These are phyloP conservation scores for Leptosphaerulina australis DNA, from an alignment of 2,329 filamentous ascomycete species.

Conservation along the genomic window DNA sequence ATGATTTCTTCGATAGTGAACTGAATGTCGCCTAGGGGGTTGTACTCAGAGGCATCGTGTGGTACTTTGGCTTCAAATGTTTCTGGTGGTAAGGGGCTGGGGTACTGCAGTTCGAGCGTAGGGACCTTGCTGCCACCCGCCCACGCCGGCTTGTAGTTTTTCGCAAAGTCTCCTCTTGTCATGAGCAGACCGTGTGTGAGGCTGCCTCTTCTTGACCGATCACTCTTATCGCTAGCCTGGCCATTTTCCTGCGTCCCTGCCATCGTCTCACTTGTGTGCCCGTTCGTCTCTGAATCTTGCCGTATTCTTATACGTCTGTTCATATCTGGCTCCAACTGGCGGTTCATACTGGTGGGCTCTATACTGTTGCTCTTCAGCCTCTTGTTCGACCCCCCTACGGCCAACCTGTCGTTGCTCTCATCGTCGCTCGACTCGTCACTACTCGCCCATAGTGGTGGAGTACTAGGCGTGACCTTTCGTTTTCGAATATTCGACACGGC, in stretches of 20 bases:
- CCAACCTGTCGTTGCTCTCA: slow-evolving; percentile 36
- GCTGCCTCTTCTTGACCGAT: slow-evolving; percentile 16
- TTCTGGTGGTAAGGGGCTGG: slow-evolving; percentile 72
- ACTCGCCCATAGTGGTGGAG: slow-evolving; percentile 44
- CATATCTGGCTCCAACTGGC: slow-evolving; percentile 46
- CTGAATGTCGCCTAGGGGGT: slow-evolving; percentile 74
- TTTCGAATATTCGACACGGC: slow-evolving; percentile 40
- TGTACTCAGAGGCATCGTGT: slow-evolving; percentile 38
- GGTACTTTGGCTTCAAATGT: slow-evolving; percentile 50
- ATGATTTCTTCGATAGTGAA: slow-evolving; percentile 68
- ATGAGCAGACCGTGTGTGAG: slow-evolving; percentile 52
- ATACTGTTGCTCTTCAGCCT: slow-evolving; percentile 46
- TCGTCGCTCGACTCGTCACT: slow-evolving; percentile 41
- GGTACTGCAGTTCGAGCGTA: slow-evolving; percentile 79
- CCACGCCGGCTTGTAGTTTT: slow-evolving; percentile 60
- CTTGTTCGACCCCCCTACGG: slow-evolving; percentile 37
- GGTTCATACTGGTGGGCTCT: slow-evolving; percentile 45
- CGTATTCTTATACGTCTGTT: slow-evolving; percentile 41
- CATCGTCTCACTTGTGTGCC: slow-evolving; percentile 19
- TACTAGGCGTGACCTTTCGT: slow-evolving; percentile 43
- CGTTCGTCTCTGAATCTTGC: slow-evolving; percentile 18
- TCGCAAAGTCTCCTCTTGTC: slow-evolving; percentile 47
- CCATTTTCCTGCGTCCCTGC: too few relatives aligned
- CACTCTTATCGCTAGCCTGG: slow-evolving; percentile 7
- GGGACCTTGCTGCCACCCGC: slow-evolving; percentile 52